These are phyloP conservation scores for Citrus cavaleriei DNA, from an alignment of 345 rosid species.

Conservation along the genomic window DNA sequence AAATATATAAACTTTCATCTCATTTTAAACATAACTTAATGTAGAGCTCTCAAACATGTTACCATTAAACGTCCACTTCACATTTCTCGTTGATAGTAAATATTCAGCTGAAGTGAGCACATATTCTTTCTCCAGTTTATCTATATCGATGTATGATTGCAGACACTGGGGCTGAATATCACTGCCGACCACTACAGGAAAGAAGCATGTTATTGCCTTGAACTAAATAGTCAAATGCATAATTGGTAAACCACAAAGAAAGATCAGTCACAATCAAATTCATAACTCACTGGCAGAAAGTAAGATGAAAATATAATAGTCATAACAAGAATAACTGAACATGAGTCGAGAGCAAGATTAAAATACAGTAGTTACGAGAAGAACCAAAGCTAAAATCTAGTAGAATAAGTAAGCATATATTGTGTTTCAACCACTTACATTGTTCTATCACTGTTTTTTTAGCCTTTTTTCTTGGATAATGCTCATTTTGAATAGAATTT, in stretches of 20 bases:
- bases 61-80: conserved; percentile 71
- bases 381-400: not conserved
- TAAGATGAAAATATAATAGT: not conserved
- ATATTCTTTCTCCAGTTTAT: conserved; percentile 73
- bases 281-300: not conserved
- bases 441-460: conserved; percentile 48
- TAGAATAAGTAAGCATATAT: conserved; percentile 10
- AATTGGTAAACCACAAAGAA: conserved; percentile 5
- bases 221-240: conserved; percentile 5
- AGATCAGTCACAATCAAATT: not conserved
- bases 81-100: conserved; percentile 63
- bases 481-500: conserved; percentile 29
- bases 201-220: conserved; percentile 14
- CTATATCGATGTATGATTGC: conserved; percentile 53
- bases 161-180: conserved; percentile 37
- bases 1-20: not conserved
- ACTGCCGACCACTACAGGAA: conserved; percentile 36
- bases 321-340: not conserved
- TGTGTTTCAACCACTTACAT: conserved; percentile 32
- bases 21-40: not conserved
- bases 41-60: conserved; percentile 4
- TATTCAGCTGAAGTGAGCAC: conserved; percentile 81
- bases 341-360: not conserved
- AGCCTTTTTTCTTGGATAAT: conserved; percentile 73
- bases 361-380: not conserved